These are phyloP conservation scores for Phaeolepiota aurea DNA, from an alignment of 768 basidiomycete genomes.

Conservation along the genomic window DNA sequence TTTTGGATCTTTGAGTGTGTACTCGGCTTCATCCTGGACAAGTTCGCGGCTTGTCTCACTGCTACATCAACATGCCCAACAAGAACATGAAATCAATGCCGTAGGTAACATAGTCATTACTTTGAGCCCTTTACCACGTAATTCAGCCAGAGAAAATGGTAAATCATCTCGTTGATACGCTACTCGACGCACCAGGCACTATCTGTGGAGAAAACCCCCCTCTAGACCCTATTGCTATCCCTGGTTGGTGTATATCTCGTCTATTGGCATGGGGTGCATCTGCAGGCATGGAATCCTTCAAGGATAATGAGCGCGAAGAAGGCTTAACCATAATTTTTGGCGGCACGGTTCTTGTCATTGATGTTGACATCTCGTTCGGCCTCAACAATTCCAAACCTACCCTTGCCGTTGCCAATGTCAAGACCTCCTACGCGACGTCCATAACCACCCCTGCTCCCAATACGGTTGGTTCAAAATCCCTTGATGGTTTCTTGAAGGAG, in stretches of 20 bases:
- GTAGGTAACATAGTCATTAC: conserved; percentile 20
- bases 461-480: conserved; percentile 40
- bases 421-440: conserved; percentile 64
- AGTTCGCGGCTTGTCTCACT: conserved; percentile 64
- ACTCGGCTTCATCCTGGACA: conserved; percentile 39
- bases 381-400: conserved; percentile 24
- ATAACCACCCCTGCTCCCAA: conserved; percentile 30
- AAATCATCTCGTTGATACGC: conserved; percentile 36
- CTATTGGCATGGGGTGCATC: conserved; percentile 55
- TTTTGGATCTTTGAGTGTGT: conserved; percentile 43
- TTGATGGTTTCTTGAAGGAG: conserved; percentile 57
- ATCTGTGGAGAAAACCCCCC: conserved; percentile 62
- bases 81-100: conserved; percentile 41
- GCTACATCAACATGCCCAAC: conserved; percentile 52
- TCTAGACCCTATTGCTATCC: conserved; percentile 30
- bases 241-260: conserved; percentile 51
- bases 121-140: conserved; percentile 9
- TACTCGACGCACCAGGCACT: conserved; percentile 37
- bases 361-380: conserved; percentile 56
- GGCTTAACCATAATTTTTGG: conserved; percentile 54
- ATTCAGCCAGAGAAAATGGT: conserved; percentile 46
- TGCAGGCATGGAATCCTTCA: conserved; percentile 70
- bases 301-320: conserved; percentile 46
- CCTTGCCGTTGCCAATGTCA: conserved; percentile 47
- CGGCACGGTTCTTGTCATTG: conserved; percentile 75